A percentile compares a stretch with the other conserved stretches of the same genome.
Evolutionary conservation across 345 rosid genomes (phyloP).

Genomic region (Salix udensis): DNA sequence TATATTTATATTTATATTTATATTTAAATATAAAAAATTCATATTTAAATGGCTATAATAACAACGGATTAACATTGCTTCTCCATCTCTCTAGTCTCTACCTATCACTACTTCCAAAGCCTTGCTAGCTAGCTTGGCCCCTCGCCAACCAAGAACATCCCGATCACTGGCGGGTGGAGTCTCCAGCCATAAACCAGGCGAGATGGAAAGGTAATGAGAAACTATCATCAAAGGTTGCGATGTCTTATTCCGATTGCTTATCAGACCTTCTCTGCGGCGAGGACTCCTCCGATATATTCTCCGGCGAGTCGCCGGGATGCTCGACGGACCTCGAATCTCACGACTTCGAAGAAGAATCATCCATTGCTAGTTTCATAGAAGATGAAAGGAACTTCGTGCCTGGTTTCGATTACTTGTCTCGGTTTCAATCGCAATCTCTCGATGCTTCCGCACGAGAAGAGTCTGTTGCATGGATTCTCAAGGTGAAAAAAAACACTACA

Average conservation of each 20-base stretch:
- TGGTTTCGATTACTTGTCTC: constrained; percentile 72
- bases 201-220: constrained; percentile 45
- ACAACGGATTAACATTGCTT: background rate
- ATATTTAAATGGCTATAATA: constrained; percentile 66
- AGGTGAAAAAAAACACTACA: constrained; percentile 33
- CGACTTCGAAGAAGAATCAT: constrained; percentile 49
- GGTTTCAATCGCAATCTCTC: constrained; percentile 64
- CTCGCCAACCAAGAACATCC: background rate
- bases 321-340: constrained; percentile 64
- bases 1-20: background rate
- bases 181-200: constrained; percentile 11
- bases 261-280: constrained; percentile 78
- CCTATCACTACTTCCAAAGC: background rate
- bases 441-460: constrained; percentile 84
- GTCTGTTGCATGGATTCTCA: constrained; percentile 94
- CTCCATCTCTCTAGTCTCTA: background rate
- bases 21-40: too few species aligned
- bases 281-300: constrained; percentile 56
- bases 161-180: background rate
- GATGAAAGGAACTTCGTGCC: constrained; percentile 82
- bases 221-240: constrained; percentile 19
- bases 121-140: constrained; percentile 5
- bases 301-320: constrained; percentile 58
- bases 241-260: constrained; percentile 60
- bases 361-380: constrained; percentile 63